Conservation (phyloP, 192 early-diverging fungal species). For the Coemansia sp. region DNA sequence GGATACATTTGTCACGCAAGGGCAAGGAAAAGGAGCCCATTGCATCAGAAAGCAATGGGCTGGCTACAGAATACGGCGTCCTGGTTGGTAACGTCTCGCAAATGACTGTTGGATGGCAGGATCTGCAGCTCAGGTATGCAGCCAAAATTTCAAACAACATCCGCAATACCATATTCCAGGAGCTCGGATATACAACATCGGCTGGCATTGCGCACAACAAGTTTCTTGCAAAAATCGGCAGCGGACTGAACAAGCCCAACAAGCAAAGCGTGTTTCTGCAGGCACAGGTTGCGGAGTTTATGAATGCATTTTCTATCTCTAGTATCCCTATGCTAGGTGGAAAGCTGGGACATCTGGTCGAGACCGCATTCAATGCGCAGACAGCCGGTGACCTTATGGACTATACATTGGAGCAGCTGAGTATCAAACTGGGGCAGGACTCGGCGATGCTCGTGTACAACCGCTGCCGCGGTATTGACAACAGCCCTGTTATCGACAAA, state of each 20-base stretch:
- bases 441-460: slow-evolving; percentile 33
- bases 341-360: slow-evolving; percentile 75
- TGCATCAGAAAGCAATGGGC: not conserved
- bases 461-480: slow-evolving; percentile 50
- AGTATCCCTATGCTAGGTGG: slow-evolving; percentile 89
- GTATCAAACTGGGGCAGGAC: slow-evolving; percentile 26
- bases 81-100: slow-evolving; percentile 41
- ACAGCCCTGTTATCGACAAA: slow-evolving; percentile 36
- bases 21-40: slow-evolving; percentile 45
- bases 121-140: slow-evolving; percentile 75
- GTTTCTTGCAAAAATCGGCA: slow-evolving; percentile 82
- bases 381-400: slow-evolving; percentile 36
- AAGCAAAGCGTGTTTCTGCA: slow-evolving; percentile 71
- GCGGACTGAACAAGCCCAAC: slow-evolving; percentile 82
- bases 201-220: slow-evolving; percentile 85
- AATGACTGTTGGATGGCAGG: slow-evolving; percentile 61
- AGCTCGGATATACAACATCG: slow-evolving; percentile 79
- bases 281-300: slow-evolving; percentile 57
- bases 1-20: slow-evolving; percentile 38
- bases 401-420: slow-evolving; percentile 43
- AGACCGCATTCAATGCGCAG: slow-evolving; percentile 54
- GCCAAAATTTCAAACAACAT: slow-evolving; percentile 69
- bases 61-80: slow-evolving; percentile 52
- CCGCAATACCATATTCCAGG: slow-evolving; percentile 59
- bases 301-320: slow-evolving; percentile 64